These are phyloP conservation scores for Vitis riparia DNA, from an alignment of 164 flowering plant species.

Conservation along the genomic window DNA sequence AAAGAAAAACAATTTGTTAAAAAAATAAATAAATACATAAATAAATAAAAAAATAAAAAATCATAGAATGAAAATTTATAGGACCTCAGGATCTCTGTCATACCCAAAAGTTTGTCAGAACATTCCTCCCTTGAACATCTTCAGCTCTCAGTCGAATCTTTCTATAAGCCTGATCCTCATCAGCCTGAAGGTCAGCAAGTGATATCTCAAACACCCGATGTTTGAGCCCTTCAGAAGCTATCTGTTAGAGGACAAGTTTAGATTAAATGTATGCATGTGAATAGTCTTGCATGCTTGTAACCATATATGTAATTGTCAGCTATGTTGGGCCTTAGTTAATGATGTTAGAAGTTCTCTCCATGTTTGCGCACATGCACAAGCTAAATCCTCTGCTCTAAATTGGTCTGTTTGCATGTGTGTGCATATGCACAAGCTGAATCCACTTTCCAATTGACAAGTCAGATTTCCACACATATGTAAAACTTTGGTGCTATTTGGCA, in stretches of 20 bases:
- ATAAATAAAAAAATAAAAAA: not conserved
- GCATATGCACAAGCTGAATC: too few species aligned
- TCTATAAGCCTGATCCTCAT: conserved; percentile 78
- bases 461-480: too few species aligned
- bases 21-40: not conserved
- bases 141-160: conserved; percentile 82
- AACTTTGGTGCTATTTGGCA: too few species aligned
- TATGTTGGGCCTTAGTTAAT: too few species aligned
- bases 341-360: too few species aligned
- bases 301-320: too few species aligned
- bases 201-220: conserved; percentile 71
- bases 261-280: not conserved
- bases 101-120: conserved; percentile 82
- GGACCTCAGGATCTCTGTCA: not conserved
- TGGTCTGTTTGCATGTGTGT: too few species aligned
- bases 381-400: too few species aligned
- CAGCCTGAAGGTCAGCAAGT: conserved; percentile 74
- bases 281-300: too few species aligned
- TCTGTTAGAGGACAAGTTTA: conserved; percentile 27
- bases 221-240: conserved; percentile 87
- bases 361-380: too few species aligned
- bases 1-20: not conserved
- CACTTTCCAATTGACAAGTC: too few species aligned
- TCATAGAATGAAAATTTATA: not conserved
- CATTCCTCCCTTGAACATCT: conserved; percentile 85